Conservation (phyloP, 768 basidiomycete genomes). For the Filobasidium floriforme region DNA sequence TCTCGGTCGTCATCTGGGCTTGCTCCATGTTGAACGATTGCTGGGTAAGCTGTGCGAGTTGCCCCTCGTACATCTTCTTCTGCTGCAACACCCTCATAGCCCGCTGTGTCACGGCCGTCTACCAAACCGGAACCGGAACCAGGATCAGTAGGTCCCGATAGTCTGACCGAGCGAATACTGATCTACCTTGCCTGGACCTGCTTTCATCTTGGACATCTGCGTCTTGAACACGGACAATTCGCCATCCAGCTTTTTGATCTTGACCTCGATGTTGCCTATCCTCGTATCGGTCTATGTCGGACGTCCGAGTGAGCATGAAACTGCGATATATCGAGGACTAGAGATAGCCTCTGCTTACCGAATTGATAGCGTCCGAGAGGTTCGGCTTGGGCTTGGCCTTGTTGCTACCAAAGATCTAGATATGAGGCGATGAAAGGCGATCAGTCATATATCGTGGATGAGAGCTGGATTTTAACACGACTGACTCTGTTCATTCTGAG, state of each 20-base stretch:
- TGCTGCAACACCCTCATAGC: constrained; percentile 87
- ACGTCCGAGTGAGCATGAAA: constrained; percentile 22
- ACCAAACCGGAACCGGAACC: constrained; percentile 7
- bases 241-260: constrained; percentile 90
- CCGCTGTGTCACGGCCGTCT: constrained; percentile 90
- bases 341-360: constrained; percentile 41
- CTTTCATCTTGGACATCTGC: constrained; percentile 87
- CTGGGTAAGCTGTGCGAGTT: constrained; percentile 81
- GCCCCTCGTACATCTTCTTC: constrained; percentile 80
- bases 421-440: background rate
- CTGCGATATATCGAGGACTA: background rate
- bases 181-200: constrained; percentile 87
- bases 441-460: background rate
- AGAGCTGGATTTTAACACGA: background rate
- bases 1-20: constrained; percentile 90
- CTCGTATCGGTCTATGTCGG: constrained; percentile 69
- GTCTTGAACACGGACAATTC: constrained; percentile 87
- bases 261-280: constrained; percentile 84
- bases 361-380: constrained; percentile 85
- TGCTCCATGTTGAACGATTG: constrained; percentile 99
- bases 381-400: constrained; percentile 67
- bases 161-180: too few relatives aligned
- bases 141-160: background rate
- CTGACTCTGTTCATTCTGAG: constrained; percentile 42
- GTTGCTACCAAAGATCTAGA: constrained; percentile 45